Base-by-base conservation (phyloP, 768 basidiomycete species). In the Polyporus arcularius region DNA sequence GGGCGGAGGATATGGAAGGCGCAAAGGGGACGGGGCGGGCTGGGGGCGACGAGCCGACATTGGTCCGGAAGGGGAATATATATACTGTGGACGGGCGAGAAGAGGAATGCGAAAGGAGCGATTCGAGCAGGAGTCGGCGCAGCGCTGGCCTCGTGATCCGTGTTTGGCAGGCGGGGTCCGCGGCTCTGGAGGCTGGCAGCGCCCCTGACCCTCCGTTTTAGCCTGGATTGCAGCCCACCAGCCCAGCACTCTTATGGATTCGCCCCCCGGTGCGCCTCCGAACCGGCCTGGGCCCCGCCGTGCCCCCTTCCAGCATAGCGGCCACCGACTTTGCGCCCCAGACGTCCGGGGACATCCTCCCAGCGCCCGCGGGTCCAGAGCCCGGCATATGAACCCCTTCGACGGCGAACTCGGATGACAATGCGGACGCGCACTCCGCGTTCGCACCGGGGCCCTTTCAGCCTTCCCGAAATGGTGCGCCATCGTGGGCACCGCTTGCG, bases 1-100 rank as follows among this genome's bases (percentile, higher is more conserved):
- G 39, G 58, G 57, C 52, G 39, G 60, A 58, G 66, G 65, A 70
- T 66, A 67, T 67, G 72, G 71, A 63, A 73, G 67, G 65, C 55
- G 56, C 52, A 71, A 70, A 69, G 67, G 58, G 68, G 64, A 63
- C 48, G 61, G 28, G 32, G 40, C 42, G 59, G 42, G 16, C 35
- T 18, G 54, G 53, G 52, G 60, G 40, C 43, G 42, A 55, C 49
- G 41, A 46, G 62, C 64, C 62, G 67, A 68, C 65, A 66, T 63
- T 62, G 61, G 56, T 60, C 65, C 68, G 68, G 67, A 55, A 49
- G 53, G 57, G 62, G 62, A 49, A 48, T 62, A 64, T 72, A 69
- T 70, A 70, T 60, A 59, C 42, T 55, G 57, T 11, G 55, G 16
- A 32, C 32, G 50, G 57, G 18, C 46, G 43, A 52, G 56, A 38